Conservation (phyloP, 1,284 basidiomycete genomes). For the Farysia itapuensis region DNA sequence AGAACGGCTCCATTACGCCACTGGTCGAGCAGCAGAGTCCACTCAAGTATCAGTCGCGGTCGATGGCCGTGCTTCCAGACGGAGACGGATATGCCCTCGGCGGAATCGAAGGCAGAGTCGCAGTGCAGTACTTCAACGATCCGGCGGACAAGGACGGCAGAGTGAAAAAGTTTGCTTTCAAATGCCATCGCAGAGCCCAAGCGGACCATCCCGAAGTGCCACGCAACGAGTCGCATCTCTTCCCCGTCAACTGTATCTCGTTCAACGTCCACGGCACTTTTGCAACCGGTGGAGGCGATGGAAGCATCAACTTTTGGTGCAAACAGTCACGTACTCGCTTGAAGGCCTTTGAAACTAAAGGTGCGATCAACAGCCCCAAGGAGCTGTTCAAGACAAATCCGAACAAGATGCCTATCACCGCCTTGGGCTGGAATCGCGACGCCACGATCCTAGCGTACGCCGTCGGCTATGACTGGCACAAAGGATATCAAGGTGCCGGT, state of each 20-base stretch:
- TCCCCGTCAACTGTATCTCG: conserved; percentile 84
- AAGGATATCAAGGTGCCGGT: conserved; percentile 49
- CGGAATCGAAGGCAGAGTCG: conserved; percentile 91
- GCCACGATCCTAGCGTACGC: conserved; percentile 57
- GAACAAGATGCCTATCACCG: conserved; percentile 50
- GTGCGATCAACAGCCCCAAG: conserved; percentile 45
- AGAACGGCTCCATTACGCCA: conserved; percentile 62
- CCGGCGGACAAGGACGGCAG: conserved; percentile 47
- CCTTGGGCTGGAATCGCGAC: conserved; percentile 52
- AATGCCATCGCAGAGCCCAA: conserved; percentile 79
- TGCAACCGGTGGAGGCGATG: conserved; percentile 77
- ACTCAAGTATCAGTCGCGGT: conserved; percentile 85
- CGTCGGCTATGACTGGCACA: conserved; percentile 58
- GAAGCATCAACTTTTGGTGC: conserved; percentile 67
- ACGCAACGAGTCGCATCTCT: conserved; percentile 67
- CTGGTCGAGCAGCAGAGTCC: conserved; percentile 44
- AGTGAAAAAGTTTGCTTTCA: conserved; percentile 84
- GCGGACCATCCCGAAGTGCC: conserved; percentile 67
- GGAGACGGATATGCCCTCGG: conserved; percentile 70
- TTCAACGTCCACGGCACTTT: conserved; percentile 95
- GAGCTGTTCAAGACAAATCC: conserved; percentile 52
- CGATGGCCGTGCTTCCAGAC: conserved; percentile 46
- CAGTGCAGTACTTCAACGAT: conserved; percentile 76
- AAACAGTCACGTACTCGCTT: conserved; percentile 84
- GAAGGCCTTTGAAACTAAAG: conserved; percentile 65